Conservation (phyloP, 2,329 filamentous ascomycete species). For the Alternaria sp. region DNA sequence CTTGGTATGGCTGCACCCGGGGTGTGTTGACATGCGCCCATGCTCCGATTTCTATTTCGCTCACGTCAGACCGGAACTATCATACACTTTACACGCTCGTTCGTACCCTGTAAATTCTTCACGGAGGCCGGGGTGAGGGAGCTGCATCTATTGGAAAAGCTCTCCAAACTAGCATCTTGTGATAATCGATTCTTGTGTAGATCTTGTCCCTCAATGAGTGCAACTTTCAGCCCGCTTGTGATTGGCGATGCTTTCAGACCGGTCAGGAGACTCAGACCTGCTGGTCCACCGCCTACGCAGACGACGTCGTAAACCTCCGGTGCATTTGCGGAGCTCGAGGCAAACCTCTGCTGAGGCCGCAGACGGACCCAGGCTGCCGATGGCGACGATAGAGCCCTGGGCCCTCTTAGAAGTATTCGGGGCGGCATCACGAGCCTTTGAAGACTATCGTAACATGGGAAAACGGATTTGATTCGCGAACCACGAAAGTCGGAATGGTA, state of each 20-base stretch:
- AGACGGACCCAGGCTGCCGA: slow-evolving; percentile 25
- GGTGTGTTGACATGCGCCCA: slow-evolving; percentile 79
- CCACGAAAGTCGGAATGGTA: slow-evolving; percentile 25
- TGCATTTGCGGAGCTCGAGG: slow-evolving; percentile 42
- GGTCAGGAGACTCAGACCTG: slow-evolving; percentile 74
- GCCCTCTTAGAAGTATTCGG: slow-evolving; percentile 36
- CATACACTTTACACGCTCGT: background rate
- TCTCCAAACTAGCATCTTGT: slow-evolving; percentile 68
- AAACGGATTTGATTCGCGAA: slow-evolving; percentile 16
- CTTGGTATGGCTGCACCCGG: slow-evolving; percentile 86
- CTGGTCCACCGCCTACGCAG: slow-evolving; percentile 88
- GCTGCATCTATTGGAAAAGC: slow-evolving; percentile 94
- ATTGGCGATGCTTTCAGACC: slow-evolving; percentile 69
- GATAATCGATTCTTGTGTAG: slow-evolving; percentile 74
- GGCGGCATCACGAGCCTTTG: slow-evolving; percentile 44
- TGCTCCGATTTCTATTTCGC: slow-evolving; percentile 71
- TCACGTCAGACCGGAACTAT: slow-evolving; percentile 19
- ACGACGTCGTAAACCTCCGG: slow-evolving; percentile 92
- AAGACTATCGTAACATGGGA: slow-evolving; percentile 30
- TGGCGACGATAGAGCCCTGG: slow-evolving; percentile 25
- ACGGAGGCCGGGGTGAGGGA: slow-evolving; percentile 90
- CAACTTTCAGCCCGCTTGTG: slow-evolving; percentile 81
- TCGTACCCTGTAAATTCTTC: slow-evolving; percentile 72
- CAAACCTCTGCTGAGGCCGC: slow-evolving; percentile 37
- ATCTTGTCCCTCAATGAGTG: slow-evolving; percentile 90